Evolutionary conservation across 1,284 basidiomycete genomes (phyloP).

Genomic region (Ceratobasidium sp.): DNA sequence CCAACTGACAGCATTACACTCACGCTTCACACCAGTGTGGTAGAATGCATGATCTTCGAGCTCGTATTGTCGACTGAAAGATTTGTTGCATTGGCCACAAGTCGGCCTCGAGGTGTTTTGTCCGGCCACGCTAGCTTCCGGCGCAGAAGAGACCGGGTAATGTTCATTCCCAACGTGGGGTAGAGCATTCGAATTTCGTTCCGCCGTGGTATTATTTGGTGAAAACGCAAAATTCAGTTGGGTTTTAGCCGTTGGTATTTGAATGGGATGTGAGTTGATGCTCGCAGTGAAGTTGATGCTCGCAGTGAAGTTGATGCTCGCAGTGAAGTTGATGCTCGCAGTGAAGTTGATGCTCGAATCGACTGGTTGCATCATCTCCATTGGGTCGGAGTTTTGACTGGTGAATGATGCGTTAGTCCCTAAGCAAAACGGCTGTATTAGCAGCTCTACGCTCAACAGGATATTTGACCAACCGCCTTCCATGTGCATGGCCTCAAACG

Average conservation of each 20-base stretch:
- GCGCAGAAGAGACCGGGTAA: background rate
- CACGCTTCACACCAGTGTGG: constrained; percentile 10
- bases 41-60: constrained; percentile 4
- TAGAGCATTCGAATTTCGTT: background rate
- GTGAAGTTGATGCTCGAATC: background rate
- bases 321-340: no score
- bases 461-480: no score
- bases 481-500: no score
- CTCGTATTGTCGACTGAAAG: background rate
- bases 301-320: no score
- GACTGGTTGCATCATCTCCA: background rate
- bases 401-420: background rate
- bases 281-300: no score
- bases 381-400: background rate
- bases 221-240: background rate
- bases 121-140: background rate
- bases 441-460: no score
- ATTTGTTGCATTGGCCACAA: background rate
- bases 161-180: background rate
- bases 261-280: no score
- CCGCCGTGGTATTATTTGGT: background rate
- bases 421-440: background rate
- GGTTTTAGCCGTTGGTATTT: background rate
- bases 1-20: background rate
- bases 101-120: background rate